Percentiles rank a stretch among this genome's conserved stretches.
These are phyloP conservation scores for Alternaria metachromatica DNA, from an alignment of 2,329 filamentous ascomycete species.

Conservation along the genomic window DNA sequence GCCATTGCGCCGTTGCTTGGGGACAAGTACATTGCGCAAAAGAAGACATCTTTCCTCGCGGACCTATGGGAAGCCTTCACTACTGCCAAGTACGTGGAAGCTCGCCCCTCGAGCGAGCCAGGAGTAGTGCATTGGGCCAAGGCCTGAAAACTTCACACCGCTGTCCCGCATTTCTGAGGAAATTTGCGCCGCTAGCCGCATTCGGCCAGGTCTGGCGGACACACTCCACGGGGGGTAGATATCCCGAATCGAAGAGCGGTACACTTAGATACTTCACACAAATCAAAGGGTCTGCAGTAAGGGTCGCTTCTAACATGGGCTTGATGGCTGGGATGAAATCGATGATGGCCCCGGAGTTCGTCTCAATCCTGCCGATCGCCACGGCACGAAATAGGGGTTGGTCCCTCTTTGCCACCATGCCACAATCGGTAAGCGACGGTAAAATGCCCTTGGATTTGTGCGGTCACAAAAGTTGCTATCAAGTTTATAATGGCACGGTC, in stretches of 20 bases:
- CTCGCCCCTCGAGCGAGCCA: background rate
- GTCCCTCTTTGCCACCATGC: background rate
- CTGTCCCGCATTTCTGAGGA: background rate
- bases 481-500: background rate
- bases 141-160: background rate
- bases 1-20: conserved; percentile 33
- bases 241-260: background rate
- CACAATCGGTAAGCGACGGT: background rate
- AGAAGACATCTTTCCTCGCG: conserved; percentile 23
- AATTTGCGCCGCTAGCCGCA: background rate
- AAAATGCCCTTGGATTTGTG: background rate
- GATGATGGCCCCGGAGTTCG: background rate
- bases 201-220: background rate
- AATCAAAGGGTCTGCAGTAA: background rate
- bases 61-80: conserved; percentile 34
- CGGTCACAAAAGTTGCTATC: background rate
- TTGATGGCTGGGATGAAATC: background rate
- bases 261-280: background rate
- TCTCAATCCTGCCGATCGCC: background rate
- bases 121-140: background rate
- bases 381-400: background rate
- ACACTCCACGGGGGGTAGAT: background rate
- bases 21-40: conserved; percentile 31
- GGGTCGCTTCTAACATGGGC: background rate
- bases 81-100: conserved; percentile 31